Conservation (phyloP, 2,329 filamentous ascomycete species). For the Arthrobotrys iridis region DNA sequence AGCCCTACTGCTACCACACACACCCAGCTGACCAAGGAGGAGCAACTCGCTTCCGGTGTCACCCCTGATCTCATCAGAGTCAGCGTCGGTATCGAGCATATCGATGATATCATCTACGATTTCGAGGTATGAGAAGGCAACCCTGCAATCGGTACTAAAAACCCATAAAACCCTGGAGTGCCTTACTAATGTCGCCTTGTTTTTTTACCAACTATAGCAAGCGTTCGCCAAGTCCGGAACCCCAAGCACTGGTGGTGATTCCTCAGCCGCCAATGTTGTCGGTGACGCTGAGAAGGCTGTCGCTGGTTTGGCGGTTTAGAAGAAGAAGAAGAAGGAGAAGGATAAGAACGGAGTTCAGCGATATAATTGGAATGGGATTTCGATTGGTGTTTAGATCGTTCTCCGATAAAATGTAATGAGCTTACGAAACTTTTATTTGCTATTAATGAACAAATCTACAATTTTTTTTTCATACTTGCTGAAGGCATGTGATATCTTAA, state of each 20-base stretch:
- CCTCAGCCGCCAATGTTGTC: conserved; percentile 22
- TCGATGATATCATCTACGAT: conserved; percentile 95
- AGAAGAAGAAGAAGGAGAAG: no score
- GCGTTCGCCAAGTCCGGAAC: conserved; percentile 53
- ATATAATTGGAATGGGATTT: no score
- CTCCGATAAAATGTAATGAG: not conserved
- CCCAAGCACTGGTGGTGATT: conserved; percentile 26
- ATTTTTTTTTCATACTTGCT: conserved; percentile 3
- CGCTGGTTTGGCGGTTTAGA: conserved; percentile 55
- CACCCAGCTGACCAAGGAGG: conserved; percentile 80
- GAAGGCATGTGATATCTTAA: no score
- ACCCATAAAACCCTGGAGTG: not conserved
- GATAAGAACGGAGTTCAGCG: no score
- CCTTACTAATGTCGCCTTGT: not conserved
- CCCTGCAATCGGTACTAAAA: not conserved
- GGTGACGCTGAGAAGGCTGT: conserved; percentile 47
- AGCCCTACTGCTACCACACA: conserved; percentile 94
- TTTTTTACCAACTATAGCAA: conserved; percentile 34
- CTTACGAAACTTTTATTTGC: not conserved
- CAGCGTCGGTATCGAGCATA: conserved; percentile 94
- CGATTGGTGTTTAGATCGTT: not conserved
- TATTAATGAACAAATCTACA: not conserved
- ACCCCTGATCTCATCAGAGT: conserved; percentile 92
- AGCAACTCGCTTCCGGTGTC: conserved; percentile 81
- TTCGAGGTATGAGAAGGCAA: conserved; percentile 64